phyloP scores from a whole-genome alignment of 306 rosid species.

The Heteromeles arbutifolia region DNA sequence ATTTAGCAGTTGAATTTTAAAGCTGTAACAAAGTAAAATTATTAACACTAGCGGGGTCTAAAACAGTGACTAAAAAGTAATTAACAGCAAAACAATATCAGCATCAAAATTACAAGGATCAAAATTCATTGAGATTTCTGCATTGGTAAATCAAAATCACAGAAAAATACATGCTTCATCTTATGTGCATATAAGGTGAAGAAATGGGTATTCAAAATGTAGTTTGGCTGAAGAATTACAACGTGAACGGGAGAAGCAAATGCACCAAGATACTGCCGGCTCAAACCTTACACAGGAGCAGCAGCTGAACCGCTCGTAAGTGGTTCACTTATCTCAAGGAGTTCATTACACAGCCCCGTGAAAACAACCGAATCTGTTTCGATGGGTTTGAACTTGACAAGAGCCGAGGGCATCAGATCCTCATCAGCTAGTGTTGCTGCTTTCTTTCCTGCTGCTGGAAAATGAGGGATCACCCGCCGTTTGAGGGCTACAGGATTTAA shows the following conservation, averaged over 20 bases:
- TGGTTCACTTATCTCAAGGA: conserved; percentile 84
- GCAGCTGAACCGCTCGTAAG: conserved; percentile 43
- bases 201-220: background rate
- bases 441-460: conserved; percentile 45
- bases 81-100: too few relatives aligned
- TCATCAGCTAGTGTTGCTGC: conserved; percentile 65
- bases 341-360: conserved; percentile 77
- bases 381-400: conserved; percentile 75
- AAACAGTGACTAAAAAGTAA: too few relatives aligned
- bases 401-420: conserved; percentile 85
- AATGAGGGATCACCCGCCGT: conserved; percentile 65
- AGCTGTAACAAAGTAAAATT: too few relatives aligned
- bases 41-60: too few relatives aligned
- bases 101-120: background rate
- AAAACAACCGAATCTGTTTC: conserved; percentile 85
- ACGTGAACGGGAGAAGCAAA: conserved; percentile 4
- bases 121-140: background rate
- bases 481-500: conserved; percentile 60
- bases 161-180: background rate
- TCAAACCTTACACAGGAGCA: conserved; percentile 14
- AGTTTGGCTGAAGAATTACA: conserved; percentile 7
- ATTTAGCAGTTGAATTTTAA: too few relatives aligned
- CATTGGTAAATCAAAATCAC: background rate
- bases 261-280: background rate
- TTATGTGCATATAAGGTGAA: background rate